Conservation (phyloP, 2,329 filamentous ascomycete genomes). For the Thielaviopsis punctulata region DNA sequence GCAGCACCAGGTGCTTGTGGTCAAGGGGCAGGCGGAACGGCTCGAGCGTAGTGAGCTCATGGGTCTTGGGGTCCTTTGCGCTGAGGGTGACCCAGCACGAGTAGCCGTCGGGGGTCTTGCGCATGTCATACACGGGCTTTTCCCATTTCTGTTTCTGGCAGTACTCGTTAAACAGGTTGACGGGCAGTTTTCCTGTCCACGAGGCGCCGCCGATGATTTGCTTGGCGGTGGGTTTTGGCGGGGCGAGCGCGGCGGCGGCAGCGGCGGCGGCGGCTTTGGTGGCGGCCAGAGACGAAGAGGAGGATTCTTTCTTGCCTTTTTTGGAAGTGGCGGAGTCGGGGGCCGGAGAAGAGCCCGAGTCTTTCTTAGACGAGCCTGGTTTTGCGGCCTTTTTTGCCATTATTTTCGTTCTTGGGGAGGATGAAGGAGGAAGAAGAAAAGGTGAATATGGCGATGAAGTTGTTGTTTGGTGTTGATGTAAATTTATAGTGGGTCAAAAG, state of each 20-base stretch:
- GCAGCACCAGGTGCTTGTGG: conserved; percentile 58
- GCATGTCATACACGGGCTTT: conserved; percentile 77
- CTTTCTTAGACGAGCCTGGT: no score
- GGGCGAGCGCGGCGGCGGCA: conserved; percentile 18
- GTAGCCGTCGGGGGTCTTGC: conserved; percentile 55
- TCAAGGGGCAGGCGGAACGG: conserved; percentile 65
- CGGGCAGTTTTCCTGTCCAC: conserved; percentile 93
- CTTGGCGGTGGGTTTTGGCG: conserved; percentile 46
- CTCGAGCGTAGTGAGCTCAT: conserved; percentile 55
- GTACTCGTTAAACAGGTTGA: conserved; percentile 84
- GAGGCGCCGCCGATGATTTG: conserved; percentile 86
- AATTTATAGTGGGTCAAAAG: conserved; percentile 2
- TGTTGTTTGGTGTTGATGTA: background rate
- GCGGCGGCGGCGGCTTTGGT: conserved; percentile 7
- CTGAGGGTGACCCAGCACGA: conserved; percentile 69
- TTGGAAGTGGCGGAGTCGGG: background rate
- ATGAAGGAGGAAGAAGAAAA: background rate
- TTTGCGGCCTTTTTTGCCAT: background rate
- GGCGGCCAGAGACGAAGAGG: background rate
- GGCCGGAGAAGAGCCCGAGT: background rate
- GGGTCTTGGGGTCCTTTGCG: conserved; percentile 63
- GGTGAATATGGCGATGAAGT: background rate
- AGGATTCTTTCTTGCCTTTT: conserved; percentile 7
- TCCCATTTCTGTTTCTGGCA: conserved; percentile 95
- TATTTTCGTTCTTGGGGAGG: background rate